A percentile compares a stretch with the other conserved stretches of the same genome.
Conservation (phyloP, 805 yeast genomes). For the Blastobotrys americana region DNA sequence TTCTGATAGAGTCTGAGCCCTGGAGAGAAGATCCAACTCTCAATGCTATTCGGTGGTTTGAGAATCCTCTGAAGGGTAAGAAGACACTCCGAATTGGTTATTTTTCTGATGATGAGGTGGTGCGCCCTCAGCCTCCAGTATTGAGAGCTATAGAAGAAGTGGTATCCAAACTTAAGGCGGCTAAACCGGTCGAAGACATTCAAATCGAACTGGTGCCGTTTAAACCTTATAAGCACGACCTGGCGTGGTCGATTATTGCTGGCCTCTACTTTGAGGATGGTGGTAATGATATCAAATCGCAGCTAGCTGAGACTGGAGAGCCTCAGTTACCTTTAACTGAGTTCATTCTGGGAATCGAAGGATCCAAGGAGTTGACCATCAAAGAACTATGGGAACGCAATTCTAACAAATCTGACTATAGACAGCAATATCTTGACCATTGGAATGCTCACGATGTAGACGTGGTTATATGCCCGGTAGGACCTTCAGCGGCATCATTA, state of each 20-base stretch:
- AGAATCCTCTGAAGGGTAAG: slow-evolving; percentile 27
- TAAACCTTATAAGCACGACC: slow-evolving; percentile 25
- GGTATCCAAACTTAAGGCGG: slow-evolving; percentile 16
- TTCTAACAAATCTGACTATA: background rate
- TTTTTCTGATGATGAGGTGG: slow-evolving; percentile 36
- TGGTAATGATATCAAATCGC: slow-evolving; percentile 46
- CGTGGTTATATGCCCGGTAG: background rate
- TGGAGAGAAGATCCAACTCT: slow-evolving; percentile 40
- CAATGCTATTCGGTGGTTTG: slow-evolving; percentile 48
- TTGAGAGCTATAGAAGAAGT: slow-evolving; percentile 37
- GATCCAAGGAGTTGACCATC: slow-evolving; percentile 5
- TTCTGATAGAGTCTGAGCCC: slow-evolving; percentile 23
- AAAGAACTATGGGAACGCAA: slow-evolving; percentile 10
- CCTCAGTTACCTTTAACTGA: slow-evolving; percentile 38
- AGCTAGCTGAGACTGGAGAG: slow-evolving; percentile 60
- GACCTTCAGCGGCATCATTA: slow-evolving; percentile 48
- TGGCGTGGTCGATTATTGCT: slow-evolving; percentile 29
- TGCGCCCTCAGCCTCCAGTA: slow-evolving; percentile 45
- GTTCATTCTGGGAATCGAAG: slow-evolving; percentile 7
- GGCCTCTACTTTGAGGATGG: slow-evolving; percentile 60
- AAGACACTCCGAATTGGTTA: slow-evolving; percentile 32
- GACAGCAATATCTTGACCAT: slow-evolving; percentile 2
- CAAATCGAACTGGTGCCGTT: slow-evolving; percentile 25
- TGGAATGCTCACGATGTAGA: slow-evolving; percentile 3
- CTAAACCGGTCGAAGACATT: slow-evolving; percentile 5